A percentile compares a stretch with the other conserved stretches of the same genome.
Evolutionary conservation across 2,329 filamentous ascomycete species (phyloP).

Genomic region (Juglanconis sp.): DNA sequence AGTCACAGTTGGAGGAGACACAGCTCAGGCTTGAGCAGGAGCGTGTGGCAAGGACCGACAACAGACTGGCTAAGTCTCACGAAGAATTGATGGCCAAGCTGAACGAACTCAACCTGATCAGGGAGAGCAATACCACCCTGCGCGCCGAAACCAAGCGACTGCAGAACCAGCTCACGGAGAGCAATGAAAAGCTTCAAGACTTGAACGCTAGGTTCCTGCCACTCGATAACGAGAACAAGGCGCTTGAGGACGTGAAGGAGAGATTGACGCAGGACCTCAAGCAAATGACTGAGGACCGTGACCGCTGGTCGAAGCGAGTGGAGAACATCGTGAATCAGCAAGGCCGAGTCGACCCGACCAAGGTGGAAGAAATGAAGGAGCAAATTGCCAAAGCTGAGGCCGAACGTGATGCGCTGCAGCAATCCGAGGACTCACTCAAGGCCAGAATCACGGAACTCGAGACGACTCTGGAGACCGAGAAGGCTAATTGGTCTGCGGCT

Average conservation of each 20-base stretch:
- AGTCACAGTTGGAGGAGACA: conserved; percentile 83
- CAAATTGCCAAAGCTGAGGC: conserved; percentile 64
- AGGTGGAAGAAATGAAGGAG: conserved; percentile 84
- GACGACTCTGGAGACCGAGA: conserved; percentile 50
- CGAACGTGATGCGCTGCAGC: conserved; percentile 58
- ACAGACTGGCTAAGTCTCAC: conserved; percentile 70
- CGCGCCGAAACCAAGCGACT: conserved; percentile 81
- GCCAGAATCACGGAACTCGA: conserved; percentile 52
- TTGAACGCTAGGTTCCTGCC: conserved; percentile 76
- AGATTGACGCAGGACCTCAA: conserved; percentile 85
- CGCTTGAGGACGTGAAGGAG: conserved; percentile 76
- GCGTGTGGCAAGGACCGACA: conserved; percentile 71
- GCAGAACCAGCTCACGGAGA: conserved; percentile 72
- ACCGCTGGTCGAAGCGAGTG: conserved; percentile 92
- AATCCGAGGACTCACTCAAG: conserved; percentile 49
- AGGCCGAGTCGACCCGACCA: conserved; percentile 88
- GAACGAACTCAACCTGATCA: conserved; percentile 91
- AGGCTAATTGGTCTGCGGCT: conserved; percentile 49
- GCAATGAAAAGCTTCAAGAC: conserved; percentile 70
- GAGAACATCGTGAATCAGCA: conserved; percentile 96
- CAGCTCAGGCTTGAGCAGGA: conserved; percentile 89
- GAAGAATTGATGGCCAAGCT: conserved; percentile 92
- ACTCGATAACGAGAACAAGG: conserved; percentile 73
- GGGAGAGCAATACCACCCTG: conserved; percentile 89
- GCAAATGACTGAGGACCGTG: conserved; percentile 84